A percentile compares a stretch with the other conserved stretches of the same genome.
These are phyloP conservation scores for Scedosporium minutisporum DNA, from an alignment of 2,329 filamentous ascomycete genomes.

Conservation along the genomic window DNA sequence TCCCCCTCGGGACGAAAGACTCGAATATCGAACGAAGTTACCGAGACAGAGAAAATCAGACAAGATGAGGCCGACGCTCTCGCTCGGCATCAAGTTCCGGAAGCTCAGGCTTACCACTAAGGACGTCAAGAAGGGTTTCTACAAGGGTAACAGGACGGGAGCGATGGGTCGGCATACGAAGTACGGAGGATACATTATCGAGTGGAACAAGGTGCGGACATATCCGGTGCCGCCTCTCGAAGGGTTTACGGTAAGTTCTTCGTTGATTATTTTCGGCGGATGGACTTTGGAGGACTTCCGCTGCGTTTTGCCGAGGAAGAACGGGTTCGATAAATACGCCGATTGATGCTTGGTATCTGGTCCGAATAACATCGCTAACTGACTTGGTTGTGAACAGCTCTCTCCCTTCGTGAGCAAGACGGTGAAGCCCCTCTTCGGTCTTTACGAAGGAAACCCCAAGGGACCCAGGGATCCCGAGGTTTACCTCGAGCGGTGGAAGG, in stretches of 20 bases:
- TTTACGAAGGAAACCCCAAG: slow-evolving; percentile 38
- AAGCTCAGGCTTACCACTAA: slow-evolving; percentile 84
- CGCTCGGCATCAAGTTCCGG: slow-evolving; percentile 58
- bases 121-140: slow-evolving; percentile 85
- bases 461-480: slow-evolving; percentile 52
- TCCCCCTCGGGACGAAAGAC: background rate
- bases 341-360: no score
- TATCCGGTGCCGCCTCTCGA: slow-evolving; percentile 70
- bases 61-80: slow-evolving; percentile 58
- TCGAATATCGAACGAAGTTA: background rate
- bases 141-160: slow-evolving; percentile 89
- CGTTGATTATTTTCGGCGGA: background rate
- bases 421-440: slow-evolving; percentile 42
- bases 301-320: background rate
- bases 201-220: slow-evolving; percentile 82
- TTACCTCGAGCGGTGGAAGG: slow-evolving; percentile 59
- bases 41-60: background rate
- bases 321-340: no score
- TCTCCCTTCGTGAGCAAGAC: slow-evolving; percentile 66
- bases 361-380: background rate
- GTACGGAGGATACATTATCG: slow-evolving; percentile 73
- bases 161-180: slow-evolving; percentile 79
- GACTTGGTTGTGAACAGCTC: slow-evolving; percentile 41
- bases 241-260: slow-evolving; percentile 56
- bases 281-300: background rate